Evolutionary conservation across 148 eudicot genomes (phyloP), one percentile per base, ranked within the genome.

Genomic region (Silene uniflora): DNA sequence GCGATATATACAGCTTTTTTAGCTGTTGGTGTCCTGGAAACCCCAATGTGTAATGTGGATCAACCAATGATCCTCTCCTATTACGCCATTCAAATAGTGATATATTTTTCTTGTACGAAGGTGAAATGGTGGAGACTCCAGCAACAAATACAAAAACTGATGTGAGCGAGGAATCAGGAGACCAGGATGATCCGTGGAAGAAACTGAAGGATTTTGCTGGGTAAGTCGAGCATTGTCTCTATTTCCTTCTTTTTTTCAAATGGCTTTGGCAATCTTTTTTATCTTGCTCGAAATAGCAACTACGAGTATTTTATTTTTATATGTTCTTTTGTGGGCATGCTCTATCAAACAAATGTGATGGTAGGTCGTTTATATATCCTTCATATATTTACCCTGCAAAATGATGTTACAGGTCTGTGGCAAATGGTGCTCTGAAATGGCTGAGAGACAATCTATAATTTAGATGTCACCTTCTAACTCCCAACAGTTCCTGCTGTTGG

Each of bases 371-470:
- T 70, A 12, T 47, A n/a, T 18, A n/a, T 29, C 24, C 21, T 71
- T 71, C 1, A 32, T 27, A 8, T 22, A 22, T 76, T 19, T 73
- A 54, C 32, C 19, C 24, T 7, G 23, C n/a, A 62, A 27, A 73
- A 19, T 73, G 44, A 54, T 73, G 68, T 85, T 82, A 83, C 91
- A 95, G 97, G 88, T 83, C 91, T 80, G 88, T 85, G 68, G 96
- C 86, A 66, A 91, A 88, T 84, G 94, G 99, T 70, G 93, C 87
- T 44, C 73, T 88, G 65, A 95, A 90, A 68, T 95, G 99, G 98
- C 83, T 90, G 71, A 88, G 81, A 82, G 92, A 85, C 84, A 90
- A 89, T 78, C 80, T 89, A 69, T 93, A 88, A 79, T 75, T 74
- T 27, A 19, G 49, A 61, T 68, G 17, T 47, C 67, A 24, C 21